Conservation (phyloP, 441 rosid species). For the Macaranga tanarius region DNA sequence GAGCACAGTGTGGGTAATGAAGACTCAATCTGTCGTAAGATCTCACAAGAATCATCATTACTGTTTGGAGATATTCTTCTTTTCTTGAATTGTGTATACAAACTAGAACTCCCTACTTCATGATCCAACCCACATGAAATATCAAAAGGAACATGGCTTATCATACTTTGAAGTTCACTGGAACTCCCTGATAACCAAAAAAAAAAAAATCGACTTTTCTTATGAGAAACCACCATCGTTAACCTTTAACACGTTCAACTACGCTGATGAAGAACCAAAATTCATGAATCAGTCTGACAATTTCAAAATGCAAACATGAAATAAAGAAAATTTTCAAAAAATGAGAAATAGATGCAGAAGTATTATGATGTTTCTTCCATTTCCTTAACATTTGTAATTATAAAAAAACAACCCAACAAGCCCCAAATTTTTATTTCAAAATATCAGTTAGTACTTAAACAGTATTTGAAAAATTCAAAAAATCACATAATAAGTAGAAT, state of each 20-base stretch:
- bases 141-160: conserved; percentile 13
- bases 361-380: no score
- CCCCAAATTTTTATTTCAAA: not conserved
- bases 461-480: no score
- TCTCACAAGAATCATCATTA: conserved; percentile 21
- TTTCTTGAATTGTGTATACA: conserved; percentile 41
- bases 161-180: conserved; percentile 17
- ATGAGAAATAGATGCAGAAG: not conserved
- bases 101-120: conserved; percentile 30
- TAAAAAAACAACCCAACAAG: no score
- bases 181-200: conserved; percentile 40
- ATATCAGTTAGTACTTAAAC: no score
- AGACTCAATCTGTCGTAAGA: conserved; percentile 34
- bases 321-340: not conserved
- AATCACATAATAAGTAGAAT: no score
- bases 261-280: no score
- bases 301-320: no score
- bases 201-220: conserved; percentile 7
- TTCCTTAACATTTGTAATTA: no score
- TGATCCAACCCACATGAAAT: conserved; percentile 27
- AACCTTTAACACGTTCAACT: not conserved
- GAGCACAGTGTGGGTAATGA: conserved; percentile 55
- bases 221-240: no score
- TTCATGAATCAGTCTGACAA: no score
- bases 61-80: conserved; percentile 40